phyloP scores from a whole-genome alignment of 257 asterid genomes.

The Przewalskia tangutica region DNA sequence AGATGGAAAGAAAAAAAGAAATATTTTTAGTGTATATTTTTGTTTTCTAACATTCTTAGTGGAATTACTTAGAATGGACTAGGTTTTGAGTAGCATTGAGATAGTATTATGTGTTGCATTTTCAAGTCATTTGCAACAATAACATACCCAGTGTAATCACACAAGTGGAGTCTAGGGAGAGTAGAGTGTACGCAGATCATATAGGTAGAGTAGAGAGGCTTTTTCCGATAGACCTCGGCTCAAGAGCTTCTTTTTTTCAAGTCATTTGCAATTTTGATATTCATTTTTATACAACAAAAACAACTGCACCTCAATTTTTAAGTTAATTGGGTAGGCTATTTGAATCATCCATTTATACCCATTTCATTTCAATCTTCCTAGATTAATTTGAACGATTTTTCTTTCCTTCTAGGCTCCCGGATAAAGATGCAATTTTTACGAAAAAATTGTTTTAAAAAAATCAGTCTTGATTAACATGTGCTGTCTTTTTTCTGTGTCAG shows the following conservation, averaged over 20 bases:
- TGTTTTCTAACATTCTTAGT: not conserved
- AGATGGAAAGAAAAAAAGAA: not conserved
- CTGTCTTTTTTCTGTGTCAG: conserved; percentile 29
- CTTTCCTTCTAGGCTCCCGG: too few species aligned
- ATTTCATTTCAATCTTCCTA: not conserved
- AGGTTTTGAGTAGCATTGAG: not conserved
- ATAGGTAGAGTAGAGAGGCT: too few species aligned
- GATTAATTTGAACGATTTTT: too few species aligned
- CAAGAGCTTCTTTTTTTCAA: not conserved
- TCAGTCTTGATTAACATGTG: not conserved
- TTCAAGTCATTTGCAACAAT: not conserved
- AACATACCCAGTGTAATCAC: too few species aligned
- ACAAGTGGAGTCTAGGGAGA: too few species aligned
- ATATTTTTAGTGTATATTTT: not conserved
- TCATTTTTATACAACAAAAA: not conserved
- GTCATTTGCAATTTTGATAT: not conserved
- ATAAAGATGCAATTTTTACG: too few species aligned
- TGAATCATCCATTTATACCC: not conserved
- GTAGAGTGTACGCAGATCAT: too few species aligned
- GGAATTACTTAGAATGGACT: not conserved
- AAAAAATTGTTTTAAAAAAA: too few species aligned
- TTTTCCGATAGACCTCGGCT: too few species aligned
- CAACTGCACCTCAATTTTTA: not conserved
- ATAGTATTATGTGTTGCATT: not conserved
- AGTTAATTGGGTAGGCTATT: not conserved